A percentile compares a stretch with the other conserved stretches of the same genome.
Conservation (phyloP, 352 stramenopile species). For the Elongisporangium undulatum region DNA sequence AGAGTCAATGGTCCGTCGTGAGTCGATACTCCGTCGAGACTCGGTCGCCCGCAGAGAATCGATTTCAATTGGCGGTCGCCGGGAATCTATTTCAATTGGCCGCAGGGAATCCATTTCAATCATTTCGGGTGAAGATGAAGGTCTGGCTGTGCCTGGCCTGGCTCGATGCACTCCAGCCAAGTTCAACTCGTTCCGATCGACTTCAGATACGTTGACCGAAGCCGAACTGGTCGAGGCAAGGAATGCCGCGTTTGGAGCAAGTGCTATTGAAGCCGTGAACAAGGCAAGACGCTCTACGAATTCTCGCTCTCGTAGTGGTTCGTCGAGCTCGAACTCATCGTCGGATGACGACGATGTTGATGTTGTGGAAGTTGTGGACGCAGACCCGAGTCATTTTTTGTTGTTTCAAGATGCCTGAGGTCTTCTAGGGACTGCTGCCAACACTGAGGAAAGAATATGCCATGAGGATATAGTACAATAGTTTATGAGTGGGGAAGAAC, state of each 20-base stretch:
- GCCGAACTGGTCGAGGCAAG: background rate
- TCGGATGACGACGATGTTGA: constrained; percentile 5
- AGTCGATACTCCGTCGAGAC: background rate
- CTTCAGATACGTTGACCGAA: constrained; percentile 3
- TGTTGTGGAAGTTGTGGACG: constrained; percentile 7
- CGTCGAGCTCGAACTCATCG: constrained; percentile 6
- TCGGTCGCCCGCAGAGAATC: constrained; percentile 11
- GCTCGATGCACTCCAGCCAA: constrained; percentile 72
- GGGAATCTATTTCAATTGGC: constrained; percentile 21
- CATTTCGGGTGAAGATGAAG: constrained; percentile 45
- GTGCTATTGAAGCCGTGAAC: constrained; percentile 11
- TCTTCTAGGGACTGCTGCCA: background rate
- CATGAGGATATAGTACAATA: background rate
- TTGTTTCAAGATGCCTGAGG: background rate
- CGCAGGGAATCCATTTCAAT: constrained; percentile 25
- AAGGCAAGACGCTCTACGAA: background rate
- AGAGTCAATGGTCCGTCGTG: background rate
- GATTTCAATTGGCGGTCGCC: constrained; percentile 13
- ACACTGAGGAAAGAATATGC: background rate
- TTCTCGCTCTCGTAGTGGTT: constrained; percentile 6
- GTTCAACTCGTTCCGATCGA: constrained; percentile 80
- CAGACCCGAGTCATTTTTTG: background rate
- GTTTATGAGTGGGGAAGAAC: background rate
- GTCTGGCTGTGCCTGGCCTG: constrained; percentile 67
- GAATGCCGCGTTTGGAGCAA: constrained; percentile 9